Evolutionary conservation across 345 rosid species (phyloP).

Genomic region (Erysimum cheiranthoides): DNA sequence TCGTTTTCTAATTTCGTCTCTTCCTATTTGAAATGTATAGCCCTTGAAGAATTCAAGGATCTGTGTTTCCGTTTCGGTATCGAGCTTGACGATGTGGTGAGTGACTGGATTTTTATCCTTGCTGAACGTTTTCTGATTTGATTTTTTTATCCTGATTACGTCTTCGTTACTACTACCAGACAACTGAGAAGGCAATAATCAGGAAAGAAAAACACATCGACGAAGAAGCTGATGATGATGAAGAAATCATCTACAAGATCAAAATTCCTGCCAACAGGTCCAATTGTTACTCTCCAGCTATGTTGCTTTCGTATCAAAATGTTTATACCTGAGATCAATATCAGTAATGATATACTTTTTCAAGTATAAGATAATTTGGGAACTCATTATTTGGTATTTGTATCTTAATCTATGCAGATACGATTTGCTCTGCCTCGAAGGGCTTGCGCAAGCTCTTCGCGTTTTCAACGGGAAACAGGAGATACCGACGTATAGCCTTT

Average conservation of each 20-base stretch:
- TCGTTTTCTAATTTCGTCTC: not conserved
- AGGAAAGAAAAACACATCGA: slow-evolving; percentile 78
- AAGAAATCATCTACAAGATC: slow-evolving; percentile 84
- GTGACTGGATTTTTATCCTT: slow-evolving; percentile 23
- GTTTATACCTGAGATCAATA: not conserved
- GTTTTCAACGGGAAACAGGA: slow-evolving; percentile 70
- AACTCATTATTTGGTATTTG: not conserved
- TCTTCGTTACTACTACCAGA: slow-evolving; percentile 47
- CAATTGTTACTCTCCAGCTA: not conserved
- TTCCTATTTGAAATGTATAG: slow-evolving; percentile 43
- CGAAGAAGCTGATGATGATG: slow-evolving; percentile 61
- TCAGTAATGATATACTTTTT: not conserved
- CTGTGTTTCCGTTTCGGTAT: slow-evolving; percentile 91
- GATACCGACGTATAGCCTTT: slow-evolving; percentile 58
- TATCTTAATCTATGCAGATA: slow-evolving; percentile 54
- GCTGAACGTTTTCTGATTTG: not conserved
- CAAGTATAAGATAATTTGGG: not conserved
- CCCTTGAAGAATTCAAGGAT: slow-evolving; percentile 80
- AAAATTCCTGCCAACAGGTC: slow-evolving; percentile 92
- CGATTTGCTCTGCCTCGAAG: slow-evolving; percentile 96
- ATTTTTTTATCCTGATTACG: not conserved
- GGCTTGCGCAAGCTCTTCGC: slow-evolving; percentile 94
- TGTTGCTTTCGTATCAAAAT: not conserved
- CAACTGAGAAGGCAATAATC: slow-evolving; percentile 85
- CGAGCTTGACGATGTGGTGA: slow-evolving; percentile 95